A percentile compares a stretch with the other conserved stretches of the same genome.
Conservation (phyloP, 495 filamentous ascomycete genomes). For the Neurospora sp. region DNA sequence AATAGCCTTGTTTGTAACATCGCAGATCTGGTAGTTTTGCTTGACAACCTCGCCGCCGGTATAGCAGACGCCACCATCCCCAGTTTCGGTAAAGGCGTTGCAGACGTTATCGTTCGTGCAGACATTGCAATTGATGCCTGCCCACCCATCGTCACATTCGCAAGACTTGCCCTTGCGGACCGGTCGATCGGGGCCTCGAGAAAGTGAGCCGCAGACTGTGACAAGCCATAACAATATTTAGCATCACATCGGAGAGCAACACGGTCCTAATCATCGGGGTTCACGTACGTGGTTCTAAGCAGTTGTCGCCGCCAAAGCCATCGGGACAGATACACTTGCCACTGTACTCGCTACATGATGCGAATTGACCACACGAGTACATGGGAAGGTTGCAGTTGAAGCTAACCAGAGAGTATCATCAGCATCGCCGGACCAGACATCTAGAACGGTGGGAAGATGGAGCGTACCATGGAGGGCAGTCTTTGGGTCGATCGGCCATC, state of each 20-base stretch:
- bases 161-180: constrained; percentile 59
- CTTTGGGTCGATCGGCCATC: constrained; percentile 43
- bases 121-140: constrained; percentile 98
- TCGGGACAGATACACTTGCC: constrained; percentile 87
- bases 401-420: constrained; percentile 29
- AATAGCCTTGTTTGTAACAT: constrained; percentile 92
- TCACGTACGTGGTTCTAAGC: constrained; percentile 58
- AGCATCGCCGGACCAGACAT: constrained; percentile 7
- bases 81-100: constrained; percentile 69
- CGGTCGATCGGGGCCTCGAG: constrained; percentile 63
- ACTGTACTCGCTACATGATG: constrained; percentile 71
- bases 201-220: constrained; percentile 74
- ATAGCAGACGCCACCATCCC: constrained; percentile 78
- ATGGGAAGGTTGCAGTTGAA: constrained; percentile 96
- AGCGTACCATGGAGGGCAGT: constrained; percentile 56
- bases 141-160: constrained; percentile 88
- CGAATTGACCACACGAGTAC: constrained; percentile 83
- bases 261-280: background rate
- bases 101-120: constrained; percentile 77
- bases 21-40: constrained; percentile 94
- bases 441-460: background rate
- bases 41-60: constrained; percentile 81
- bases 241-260: background rate
- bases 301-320: constrained; percentile 90
- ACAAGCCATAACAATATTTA: constrained; percentile 5